Conservation (phyloP, 2,329 filamentous ascomycete genomes). For the Hymenoscyphus albidus region DNA sequence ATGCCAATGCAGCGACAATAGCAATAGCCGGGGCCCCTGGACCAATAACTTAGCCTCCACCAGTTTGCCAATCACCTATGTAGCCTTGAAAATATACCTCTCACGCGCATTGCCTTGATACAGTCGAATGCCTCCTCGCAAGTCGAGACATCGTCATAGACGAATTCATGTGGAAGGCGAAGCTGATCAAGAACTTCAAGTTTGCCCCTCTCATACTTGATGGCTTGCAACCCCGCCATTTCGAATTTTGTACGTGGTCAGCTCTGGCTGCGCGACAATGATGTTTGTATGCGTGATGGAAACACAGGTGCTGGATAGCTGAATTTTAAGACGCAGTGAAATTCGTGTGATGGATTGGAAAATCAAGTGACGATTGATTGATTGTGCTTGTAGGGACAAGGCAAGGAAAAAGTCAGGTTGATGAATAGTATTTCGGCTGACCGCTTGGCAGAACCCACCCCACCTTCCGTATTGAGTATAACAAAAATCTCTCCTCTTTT, state of each 20-base stretch:
- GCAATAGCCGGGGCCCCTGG: slow-evolving; percentile 87
- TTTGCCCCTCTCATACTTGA: slow-evolving; percentile 68
- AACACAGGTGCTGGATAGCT: not conserved
- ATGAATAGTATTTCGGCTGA: not conserved
- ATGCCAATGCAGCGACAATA: slow-evolving; percentile 87
- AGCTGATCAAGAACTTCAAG: slow-evolving; percentile 80
- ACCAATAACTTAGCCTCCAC: slow-evolving; percentile 21
- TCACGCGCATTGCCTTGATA: slow-evolving; percentile 74
- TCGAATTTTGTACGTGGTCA: not conserved
- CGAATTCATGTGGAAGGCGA: slow-evolving; percentile 73
- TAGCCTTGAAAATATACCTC: slow-evolving; percentile 42
- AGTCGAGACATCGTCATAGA: slow-evolving; percentile 69
- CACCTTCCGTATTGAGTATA: not conserved
- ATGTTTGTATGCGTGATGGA: not conserved
- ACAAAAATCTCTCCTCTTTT: not conserved
- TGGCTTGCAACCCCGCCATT: slow-evolving; percentile 60
- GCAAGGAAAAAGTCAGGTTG: too few species aligned
- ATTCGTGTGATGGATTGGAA: not conserved
- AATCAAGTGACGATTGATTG: not conserved
- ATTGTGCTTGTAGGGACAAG: too few species aligned
- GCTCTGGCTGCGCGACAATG: not conserved
- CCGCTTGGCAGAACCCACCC: not conserved
- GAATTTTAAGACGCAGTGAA: not conserved
- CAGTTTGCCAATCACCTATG: slow-evolving; percentile 1
- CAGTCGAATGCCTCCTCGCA: slow-evolving; percentile 76